Conservation (phyloP, 2,329 filamentous ascomycete species). For the Botrytis cinerea region DNA sequence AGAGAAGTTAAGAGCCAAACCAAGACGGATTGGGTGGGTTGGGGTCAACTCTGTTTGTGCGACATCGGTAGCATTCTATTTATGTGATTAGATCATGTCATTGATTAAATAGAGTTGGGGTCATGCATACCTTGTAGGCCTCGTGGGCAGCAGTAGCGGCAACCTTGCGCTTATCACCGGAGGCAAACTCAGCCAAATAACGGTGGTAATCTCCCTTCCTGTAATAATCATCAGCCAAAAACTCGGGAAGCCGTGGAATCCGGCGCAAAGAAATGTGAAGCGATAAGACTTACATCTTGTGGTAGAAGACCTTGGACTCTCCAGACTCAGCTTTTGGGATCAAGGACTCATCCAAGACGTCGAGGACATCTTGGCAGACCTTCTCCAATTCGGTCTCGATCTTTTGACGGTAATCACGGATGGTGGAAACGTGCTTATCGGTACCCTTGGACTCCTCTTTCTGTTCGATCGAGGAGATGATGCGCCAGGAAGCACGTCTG, state of each 20-base stretch:
- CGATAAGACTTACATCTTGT: constrained; percentile 84
- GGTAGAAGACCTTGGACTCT: constrained; percentile 99
- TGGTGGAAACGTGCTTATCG: constrained; percentile 90
- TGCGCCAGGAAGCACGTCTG: constrained; percentile 97
- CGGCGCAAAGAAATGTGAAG: constrained; percentile 18
- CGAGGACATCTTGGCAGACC: constrained; percentile 96
- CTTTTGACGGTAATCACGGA: constrained; percentile 97
- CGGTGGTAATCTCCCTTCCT: constrained; percentile 99
- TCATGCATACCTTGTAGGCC: constrained; percentile 82
- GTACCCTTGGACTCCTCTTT: constrained; percentile 99
- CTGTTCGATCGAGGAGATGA: constrained; percentile 99
- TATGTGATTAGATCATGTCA: constrained; percentile 21
- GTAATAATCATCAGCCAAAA: constrained; percentile 26
- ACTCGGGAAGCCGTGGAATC: constrained; percentile 28
- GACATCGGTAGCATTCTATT: constrained; percentile 91
- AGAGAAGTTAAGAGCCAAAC: constrained; percentile 97
- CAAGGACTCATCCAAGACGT: constrained; percentile 88
- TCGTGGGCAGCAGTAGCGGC: constrained; percentile 86
- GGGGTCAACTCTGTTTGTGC: constrained; percentile 96
- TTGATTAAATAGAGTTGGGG: constrained; percentile 26
- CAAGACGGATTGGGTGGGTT: constrained; percentile 96
- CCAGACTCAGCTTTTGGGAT: constrained; percentile 95
- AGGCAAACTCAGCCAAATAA: constrained; percentile 91
- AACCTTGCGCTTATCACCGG: constrained; percentile 87
- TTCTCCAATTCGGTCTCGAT: constrained; percentile 96